Evolutionary conservation across 1,284 basidiomycete species (phyloP).

Genomic region (Pseudozyma tsukubaensis): DNA sequence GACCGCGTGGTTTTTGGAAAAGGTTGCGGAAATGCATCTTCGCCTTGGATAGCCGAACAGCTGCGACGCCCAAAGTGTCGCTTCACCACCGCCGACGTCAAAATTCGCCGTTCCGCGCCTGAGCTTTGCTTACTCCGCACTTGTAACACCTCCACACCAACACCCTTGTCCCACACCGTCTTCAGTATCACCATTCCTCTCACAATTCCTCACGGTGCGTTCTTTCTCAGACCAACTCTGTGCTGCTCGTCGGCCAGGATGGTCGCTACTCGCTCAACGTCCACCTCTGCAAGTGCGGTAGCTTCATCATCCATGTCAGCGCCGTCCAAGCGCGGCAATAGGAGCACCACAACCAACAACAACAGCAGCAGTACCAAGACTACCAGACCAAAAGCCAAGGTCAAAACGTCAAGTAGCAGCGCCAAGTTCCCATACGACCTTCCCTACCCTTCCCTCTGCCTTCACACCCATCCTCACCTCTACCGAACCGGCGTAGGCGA

Average conservation of each 20-base stretch:
- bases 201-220: too few species aligned
- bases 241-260: slow-evolving; percentile 5
- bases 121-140: background rate
- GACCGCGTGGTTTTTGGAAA: background rate
- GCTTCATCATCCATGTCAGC: background rate
- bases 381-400: background rate
- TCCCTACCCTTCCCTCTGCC: slow-evolving; percentile 18
- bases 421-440: slow-evolving; percentile 44
- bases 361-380: background rate
- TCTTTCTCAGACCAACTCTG: too few species aligned
- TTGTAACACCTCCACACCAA: slow-evolving; percentile 32
- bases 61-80: too few species aligned
- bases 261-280: slow-evolving; percentile 23
- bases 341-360: too few species aligned
- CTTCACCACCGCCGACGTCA: background rate
- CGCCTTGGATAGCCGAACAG: slow-evolving; percentile 20
- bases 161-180: slow-evolving; percentile 5
- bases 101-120: background rate
- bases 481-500: slow-evolving; percentile 51
- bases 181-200: background rate
- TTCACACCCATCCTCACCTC: slow-evolving; percentile 36
- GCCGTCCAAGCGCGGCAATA: too few species aligned
- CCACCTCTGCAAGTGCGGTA: background rate
- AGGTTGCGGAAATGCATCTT: background rate
- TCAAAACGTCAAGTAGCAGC: background rate